Base-by-base conservation (phyloP, 306 rosid species). In the Ormosia semicastrata region DNA sequence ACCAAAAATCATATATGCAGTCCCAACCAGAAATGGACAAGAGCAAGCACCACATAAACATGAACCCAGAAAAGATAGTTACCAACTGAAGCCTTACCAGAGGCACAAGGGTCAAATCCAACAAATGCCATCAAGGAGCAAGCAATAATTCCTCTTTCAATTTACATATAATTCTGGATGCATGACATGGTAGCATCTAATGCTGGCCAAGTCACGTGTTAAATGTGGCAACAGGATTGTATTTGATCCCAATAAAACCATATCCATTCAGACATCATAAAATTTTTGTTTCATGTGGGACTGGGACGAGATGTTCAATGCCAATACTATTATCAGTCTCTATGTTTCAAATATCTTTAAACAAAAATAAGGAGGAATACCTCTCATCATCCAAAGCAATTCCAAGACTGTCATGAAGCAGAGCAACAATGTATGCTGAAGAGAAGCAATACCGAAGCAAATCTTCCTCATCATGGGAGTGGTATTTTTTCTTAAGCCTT, bases 401-500 rank as follows among this genome's bases (percentile, higher is more conserved):
- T 77, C 99, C 98, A 75, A 96, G 90, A 83, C 94, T 92, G 89
- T 96, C 99, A 47, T 96, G 98, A 84, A 96, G 98, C 74, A 96
- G 76, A 84, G 98, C 94, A 53, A 96, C 97, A 33, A 89, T 89
- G 89, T 93, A 96, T 8, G 99, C 94, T 13, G 98, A 94, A 81
- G 99, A 96, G 90, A 96, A 96, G 92, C 98, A 96, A 89, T 92
- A 90, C 29, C 85, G 94, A 47, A 85, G 88, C 77, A 96, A 88
- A 81, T 93, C 97, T 81, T 94, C 99, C 75, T 89, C 94, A 0
- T 89, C 77, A 66, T 79, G 83, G 68, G 87, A 50, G 30, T 73
- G 81, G 80, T 94, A 83, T 68, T 86, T 89, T 77, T 83, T 77
- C 84, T 80, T 91, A 68, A 96, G 82, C 77, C 71, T 80, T 76